Evolutionary conservation across 2,329 filamentous ascomycete species (phyloP), one percentile per base, ranked within the genome.

Genomic region (Penicillium sp.): DNA sequence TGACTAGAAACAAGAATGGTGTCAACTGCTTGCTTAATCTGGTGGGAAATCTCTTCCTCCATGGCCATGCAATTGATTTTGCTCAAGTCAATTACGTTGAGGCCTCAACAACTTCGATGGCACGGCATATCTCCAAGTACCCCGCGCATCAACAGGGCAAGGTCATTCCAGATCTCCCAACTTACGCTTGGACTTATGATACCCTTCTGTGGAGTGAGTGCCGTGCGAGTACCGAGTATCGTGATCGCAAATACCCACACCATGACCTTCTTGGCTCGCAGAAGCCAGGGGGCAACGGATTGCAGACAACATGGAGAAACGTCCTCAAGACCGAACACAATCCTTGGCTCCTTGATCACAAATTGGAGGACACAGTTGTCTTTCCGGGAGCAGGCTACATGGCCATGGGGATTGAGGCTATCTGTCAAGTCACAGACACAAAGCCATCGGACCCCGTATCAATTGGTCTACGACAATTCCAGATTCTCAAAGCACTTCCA

Each of bases 271-370:
- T 71, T 3, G 69, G 69, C 46, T 37, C 59, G 9, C 53, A 58
- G 42, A 7, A 54, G 50, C 27, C 59, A 23, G 33, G 65, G n/a
- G 61, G 57, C 54, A 61, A 63, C 33, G 62, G 61, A 7, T 47
- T 62, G 3, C 66, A 69, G 49, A 69, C 71, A 1, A 62, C 54
- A 44, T 83, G 81, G 81, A 71, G 80, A 13, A 78, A 79, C 50
- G 67, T 79, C 27, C 10, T 50, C 4, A 27, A 21, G 7, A 42
- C 16, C 37, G 16, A 42, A n/a, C 16, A 42, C n/a, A 9, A 9
- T 19, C 37, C 37, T 16, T 42, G 37, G 37, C 37, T 42, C 8
- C 13, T n/a, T 9, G 37, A 42, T 19, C 37, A 42, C 37, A 19
- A 16, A 9, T 19, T 42, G 11, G 13, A 42, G 16, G 11, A 16